These are phyloP conservation scores for Populus pruinosa DNA, from an alignment of 345 rosid genomes.

Conservation along the genomic window DNA sequence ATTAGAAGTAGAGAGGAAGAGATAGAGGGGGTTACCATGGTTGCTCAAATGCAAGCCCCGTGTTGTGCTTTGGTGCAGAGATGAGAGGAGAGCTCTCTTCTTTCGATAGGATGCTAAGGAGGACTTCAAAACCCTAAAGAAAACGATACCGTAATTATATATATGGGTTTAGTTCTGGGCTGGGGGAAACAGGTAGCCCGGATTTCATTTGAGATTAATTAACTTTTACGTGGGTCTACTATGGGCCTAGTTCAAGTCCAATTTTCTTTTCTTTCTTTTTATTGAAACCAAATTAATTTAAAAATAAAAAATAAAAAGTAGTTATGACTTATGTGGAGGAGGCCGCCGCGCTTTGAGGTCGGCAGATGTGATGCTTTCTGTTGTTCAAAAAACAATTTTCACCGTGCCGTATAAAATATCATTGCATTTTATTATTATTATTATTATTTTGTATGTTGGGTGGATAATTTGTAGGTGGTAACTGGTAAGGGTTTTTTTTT, in stretches of 20 bases:
- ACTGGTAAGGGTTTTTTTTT: no score
- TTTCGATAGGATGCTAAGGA: not conserved
- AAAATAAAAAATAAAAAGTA: no score
- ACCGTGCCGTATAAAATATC: no score
- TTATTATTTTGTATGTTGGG: no score
- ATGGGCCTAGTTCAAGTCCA: not conserved
- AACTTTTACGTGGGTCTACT: not conserved
- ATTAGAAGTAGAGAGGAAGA: not conserved
- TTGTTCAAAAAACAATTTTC: no score
- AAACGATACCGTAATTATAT: not conserved
- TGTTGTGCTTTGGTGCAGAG: not conserved
- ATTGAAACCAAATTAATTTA: no score
- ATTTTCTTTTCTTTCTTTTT: not conserved
- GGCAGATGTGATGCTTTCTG: no score
- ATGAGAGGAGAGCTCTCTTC: not conserved
- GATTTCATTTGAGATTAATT: not conserved
- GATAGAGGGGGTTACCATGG: constrained; percentile 6
- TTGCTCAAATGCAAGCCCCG: not conserved
- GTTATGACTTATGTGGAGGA: no score
- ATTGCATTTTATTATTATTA: no score
- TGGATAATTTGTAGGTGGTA: no score
- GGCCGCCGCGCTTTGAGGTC: no score
- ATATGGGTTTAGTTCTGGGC: not conserved
- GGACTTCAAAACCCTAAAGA: constrained; percentile 11
- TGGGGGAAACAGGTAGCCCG: not conserved